A percentile compares a stretch with the other conserved stretches of the same genome.
phyloP scores from a whole-genome alignment of 768 basidiomycete species.

The Leccinum incarnatum region DNA sequence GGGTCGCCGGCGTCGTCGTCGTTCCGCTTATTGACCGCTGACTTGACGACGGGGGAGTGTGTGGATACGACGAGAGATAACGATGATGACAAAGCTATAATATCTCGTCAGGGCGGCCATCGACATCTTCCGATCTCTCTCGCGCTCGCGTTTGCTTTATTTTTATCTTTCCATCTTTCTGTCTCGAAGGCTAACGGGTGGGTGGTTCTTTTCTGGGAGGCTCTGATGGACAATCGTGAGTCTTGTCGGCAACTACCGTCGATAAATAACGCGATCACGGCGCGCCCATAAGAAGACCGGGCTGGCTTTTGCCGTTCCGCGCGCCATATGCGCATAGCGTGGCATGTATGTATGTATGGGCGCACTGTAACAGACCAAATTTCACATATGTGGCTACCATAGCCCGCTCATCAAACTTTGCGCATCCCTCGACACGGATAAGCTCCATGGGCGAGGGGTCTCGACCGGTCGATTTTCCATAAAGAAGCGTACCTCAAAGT shows the following conservation, averaged over 20 bases:
- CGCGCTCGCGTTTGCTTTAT: not conserved
- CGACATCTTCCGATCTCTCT: not conserved
- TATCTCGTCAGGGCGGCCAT: not conserved
- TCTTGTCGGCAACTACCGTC: not conserved
- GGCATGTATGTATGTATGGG: not conserved
- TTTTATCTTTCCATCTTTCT: not conserved
- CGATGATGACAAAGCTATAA: not conserved
- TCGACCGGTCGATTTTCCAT: constrained; percentile 5
- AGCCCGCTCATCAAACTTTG: not conserved
- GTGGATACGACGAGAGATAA: not conserved
- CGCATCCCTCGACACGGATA: constrained; percentile 11
- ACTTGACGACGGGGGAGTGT: not conserved
- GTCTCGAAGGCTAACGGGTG: not conserved
- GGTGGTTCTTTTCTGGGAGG: not conserved
- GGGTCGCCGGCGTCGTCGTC: not conserved
- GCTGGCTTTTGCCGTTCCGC: not conserved
- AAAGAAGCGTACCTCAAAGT: not conserved
- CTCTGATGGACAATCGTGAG: not conserved
- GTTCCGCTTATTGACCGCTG: not conserved
- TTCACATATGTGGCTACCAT: not conserved
- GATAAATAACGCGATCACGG: not conserved
- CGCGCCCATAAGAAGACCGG: not conserved
- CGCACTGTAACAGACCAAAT: not conserved
- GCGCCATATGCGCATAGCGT: not conserved
- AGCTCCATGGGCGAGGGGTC: constrained; percentile 10